Evolutionary conservation across 225 moss, liverwort and hornwort species (phyloP), one percentile per base, ranked within the genome.

Genomic region (Polytrichum commune): DNA sequence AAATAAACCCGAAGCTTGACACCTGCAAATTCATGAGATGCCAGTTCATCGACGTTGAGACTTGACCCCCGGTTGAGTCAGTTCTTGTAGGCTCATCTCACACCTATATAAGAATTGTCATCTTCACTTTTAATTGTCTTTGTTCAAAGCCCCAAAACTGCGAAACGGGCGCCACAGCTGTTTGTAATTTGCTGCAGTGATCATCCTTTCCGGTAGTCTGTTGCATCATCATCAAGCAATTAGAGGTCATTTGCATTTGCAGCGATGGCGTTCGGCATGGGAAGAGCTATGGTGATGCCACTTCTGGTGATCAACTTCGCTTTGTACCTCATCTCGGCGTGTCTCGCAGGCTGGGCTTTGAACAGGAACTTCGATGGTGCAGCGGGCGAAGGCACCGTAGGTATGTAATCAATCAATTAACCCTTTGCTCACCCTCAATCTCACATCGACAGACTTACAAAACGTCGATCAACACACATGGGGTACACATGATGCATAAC

Each of bases 341-440:
- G 53, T 23, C 26, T 70, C 20, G 61, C 29, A 64, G 69, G 76
- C 32, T 65, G 70, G 76, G 76, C 64, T 62, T 30, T 64, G 61
- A 62, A 69, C 60, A 69, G 69, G 38, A 22, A 62, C 75, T 30
- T 65, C 19, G 62, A 71, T 66, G 64, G 63, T 27, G 63, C 26
- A 10, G 27, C 6, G 0, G 70, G 70, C 1, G 58, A 0, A 1
- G 61, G 69, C 33, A 63, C 63, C 25, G 22, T 60, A n/a, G 60
- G 60, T 60, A n/a, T 46, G 46, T 46, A 46, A 46, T 46, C 46
- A 46, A 46, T 16, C 46, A 46, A 46, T 16, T 16, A 46, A 25
- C n/a, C 25, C 60, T 1, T 7, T 60, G 8, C 22, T 7, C 25
- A 25, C 25, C 22, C 7, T n/a, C 60, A 22, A 10, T n/a, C 60